Conservation (phyloP, 495 filamentous ascomycete genomes). For the Trichoderma virens region DNA sequence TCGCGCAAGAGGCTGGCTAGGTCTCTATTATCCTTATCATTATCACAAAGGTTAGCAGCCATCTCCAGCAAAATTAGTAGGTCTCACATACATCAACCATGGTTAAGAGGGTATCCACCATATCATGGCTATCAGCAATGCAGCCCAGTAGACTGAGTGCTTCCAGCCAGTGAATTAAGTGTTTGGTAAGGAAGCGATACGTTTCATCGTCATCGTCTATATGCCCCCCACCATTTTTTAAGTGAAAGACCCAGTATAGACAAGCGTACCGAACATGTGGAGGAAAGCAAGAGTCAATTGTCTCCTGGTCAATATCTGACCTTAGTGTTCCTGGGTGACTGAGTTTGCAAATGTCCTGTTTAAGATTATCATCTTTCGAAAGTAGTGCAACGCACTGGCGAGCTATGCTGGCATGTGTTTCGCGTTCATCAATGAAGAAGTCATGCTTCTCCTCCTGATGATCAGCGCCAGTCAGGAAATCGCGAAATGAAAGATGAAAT, state of each 20-base stretch:
- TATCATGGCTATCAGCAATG: background rate
- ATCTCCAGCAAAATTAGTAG: background rate
- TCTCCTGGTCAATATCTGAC: background rate
- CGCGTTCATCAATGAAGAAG: constrained; percentile 24
- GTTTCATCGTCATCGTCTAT: constrained; percentile 15
- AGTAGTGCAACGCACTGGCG: constrained; percentile 21
- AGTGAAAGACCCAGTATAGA: constrained; percentile 35
- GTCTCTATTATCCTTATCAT: background rate
- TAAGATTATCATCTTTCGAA: constrained; percentile 17
- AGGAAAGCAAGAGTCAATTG: constrained; percentile 16
- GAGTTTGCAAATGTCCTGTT: constrained; percentile 18
- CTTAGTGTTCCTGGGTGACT: background rate
- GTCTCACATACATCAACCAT: background rate
- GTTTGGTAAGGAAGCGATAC: constrained; percentile 21
- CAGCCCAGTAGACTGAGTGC: constrained; percentile 20
- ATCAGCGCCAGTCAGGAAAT: constrained; percentile 17
- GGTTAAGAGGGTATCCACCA: background rate
- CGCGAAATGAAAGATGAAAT: constrained; percentile 23
- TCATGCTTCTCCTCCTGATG: constrained; percentile 11
- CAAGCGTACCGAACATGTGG: constrained; percentile 24
- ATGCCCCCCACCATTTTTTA: constrained; percentile 15
- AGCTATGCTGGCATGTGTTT: constrained; percentile 13
- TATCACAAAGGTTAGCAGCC: background rate
- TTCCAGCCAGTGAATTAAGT: constrained; percentile 29
- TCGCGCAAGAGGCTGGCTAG: constrained; percentile 1